Percentiles rank a stretch among this genome's conserved stretches.
phyloP scores from a whole-genome alignment of 805 yeast species.

The Kockiozyma suomiensis region DNA sequence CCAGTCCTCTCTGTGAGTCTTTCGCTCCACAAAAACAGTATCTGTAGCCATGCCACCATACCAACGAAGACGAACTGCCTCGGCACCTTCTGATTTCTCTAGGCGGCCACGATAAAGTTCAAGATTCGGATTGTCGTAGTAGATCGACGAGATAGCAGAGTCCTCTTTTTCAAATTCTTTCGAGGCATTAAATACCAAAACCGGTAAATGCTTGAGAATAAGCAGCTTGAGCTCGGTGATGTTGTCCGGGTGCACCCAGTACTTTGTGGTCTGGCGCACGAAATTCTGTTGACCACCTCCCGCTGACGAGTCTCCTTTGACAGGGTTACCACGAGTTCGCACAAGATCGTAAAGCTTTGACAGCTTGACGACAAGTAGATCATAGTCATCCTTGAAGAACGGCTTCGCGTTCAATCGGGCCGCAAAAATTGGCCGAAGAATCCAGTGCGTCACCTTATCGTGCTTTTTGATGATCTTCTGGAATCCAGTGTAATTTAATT shows the following conservation, averaged over 20 bases:
- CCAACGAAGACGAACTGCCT: conserved; percentile 97
- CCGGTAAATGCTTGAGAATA: conserved; percentile 93
- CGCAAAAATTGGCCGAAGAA: conserved; percentile 87
- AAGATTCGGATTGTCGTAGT: conserved; percentile 85
- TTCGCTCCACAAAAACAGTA: conserved; percentile 91
- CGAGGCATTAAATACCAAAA: conserved; percentile 91
- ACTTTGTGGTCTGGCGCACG: conserved; percentile 97
- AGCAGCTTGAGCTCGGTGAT: conserved; percentile 93
- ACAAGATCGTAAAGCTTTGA: conserved; percentile 89
- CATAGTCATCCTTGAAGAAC: conserved; percentile 93
- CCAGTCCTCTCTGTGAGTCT: conserved; percentile 99
- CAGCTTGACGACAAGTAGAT: conserved; percentile 81
- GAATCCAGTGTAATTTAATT: conserved; percentile 95
- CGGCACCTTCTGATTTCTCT: conserved; percentile 97
- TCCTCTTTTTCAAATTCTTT: conserved; percentile 95
- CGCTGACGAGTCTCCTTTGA: conserved; percentile 93
- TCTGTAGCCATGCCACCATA: conserved; percentile 97
- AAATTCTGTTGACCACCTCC: conserved; percentile 98
- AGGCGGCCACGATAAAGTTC: conserved; percentile 93
- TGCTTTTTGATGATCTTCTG: conserved; percentile 96
- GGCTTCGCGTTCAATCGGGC: conserved; percentile 92
- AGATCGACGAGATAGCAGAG: conserved; percentile 94
- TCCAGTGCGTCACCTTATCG: conserved; percentile 82
- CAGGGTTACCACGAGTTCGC: conserved; percentile 94
- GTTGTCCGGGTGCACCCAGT: conserved; percentile 99